phyloP scores from a whole-genome alignment of 306 rosid genomes.

The Canavalia gladiata region DNA sequence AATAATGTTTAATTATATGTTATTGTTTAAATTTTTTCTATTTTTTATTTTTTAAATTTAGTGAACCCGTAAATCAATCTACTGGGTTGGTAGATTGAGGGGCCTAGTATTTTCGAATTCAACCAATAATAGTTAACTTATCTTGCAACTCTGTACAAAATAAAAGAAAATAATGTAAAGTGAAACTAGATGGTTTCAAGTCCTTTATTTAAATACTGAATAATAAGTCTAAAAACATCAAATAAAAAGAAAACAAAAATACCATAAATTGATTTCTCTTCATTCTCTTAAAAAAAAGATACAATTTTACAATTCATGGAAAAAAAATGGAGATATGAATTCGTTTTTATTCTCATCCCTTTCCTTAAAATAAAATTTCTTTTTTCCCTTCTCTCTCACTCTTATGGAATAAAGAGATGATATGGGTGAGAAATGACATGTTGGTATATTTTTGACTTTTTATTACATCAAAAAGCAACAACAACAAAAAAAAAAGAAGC shows the following conservation, averaged over 20 bases:
- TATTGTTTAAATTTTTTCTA: too few species aligned
- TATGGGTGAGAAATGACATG: neutral
- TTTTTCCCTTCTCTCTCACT: neutral
- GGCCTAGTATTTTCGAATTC: too few species aligned
- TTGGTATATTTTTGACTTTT: neutral
- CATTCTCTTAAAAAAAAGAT: neutral
- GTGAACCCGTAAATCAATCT: too few species aligned
- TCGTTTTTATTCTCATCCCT: neutral
- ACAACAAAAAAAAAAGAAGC: neutral
- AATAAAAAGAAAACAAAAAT: neutral
- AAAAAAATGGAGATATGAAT: neutral
- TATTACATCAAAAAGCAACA: neutral
- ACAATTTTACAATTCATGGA: neutral
- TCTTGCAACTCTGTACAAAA: neutral
- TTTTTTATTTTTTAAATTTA: too few species aligned
- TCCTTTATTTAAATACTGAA: neutral
- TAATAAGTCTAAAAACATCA: neutral
- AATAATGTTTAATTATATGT: too few species aligned
- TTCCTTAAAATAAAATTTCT: neutral
- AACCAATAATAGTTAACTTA: too few species aligned
- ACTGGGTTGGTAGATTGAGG: too few species aligned
- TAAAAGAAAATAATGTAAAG: neutral
- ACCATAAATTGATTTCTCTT: neutral
- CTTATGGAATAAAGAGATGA: conserved; percentile 7
- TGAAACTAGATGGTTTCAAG: neutral